Evolutionary conservation across 2,329 filamentous ascomycete species (phyloP), one percentile per base, ranked within the genome.

Genomic region (Fusarium pilosicola): DNA sequence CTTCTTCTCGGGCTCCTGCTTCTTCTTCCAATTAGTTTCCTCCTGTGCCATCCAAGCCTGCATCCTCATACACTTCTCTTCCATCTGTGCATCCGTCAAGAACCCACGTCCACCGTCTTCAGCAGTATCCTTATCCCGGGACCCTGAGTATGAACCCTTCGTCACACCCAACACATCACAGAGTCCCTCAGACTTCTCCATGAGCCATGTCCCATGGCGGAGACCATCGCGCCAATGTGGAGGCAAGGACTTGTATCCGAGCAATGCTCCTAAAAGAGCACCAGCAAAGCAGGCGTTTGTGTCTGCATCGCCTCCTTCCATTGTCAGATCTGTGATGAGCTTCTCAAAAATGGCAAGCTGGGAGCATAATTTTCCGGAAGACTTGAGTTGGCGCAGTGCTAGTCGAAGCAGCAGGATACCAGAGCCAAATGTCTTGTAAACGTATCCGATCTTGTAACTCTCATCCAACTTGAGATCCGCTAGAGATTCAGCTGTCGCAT

Each of bases 261-360:
- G 73, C 45, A 84, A 85, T 1, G 82, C 83, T 1, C 87, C 87
- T 2, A 88, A 70, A 1, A 89, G 78, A 1, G 86, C 85, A 1
- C 86, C 87, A 0, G 86, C 86, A 60, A 86, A 86, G 49, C 85
- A 87, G 12, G 86, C 86, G 66, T 89, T 88, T 2, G 87, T 88
- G 68, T 88, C 87, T 7, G 87, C 86, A 68, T 89, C 87, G 1
- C 87, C 87, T 5, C 85, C 87, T 41, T 84, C 81, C 85, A 88
- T 86, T 41, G 86, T 83, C 20, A 89, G 80, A 12, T 85, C 81
- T 0, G 84, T 85, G 18, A 88, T 85, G 17, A 87, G 78, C 11
- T 81, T 77, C 76, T 88, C 86, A 68, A 88, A 88, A 7, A 82
- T 55, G 4, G 64, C 28, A 9, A 71, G 74, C 26, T 79, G 77